Evolutionary conservation across 169 alveolate species (phyloP).

Genomic region (Babesia bigemina): DNA sequence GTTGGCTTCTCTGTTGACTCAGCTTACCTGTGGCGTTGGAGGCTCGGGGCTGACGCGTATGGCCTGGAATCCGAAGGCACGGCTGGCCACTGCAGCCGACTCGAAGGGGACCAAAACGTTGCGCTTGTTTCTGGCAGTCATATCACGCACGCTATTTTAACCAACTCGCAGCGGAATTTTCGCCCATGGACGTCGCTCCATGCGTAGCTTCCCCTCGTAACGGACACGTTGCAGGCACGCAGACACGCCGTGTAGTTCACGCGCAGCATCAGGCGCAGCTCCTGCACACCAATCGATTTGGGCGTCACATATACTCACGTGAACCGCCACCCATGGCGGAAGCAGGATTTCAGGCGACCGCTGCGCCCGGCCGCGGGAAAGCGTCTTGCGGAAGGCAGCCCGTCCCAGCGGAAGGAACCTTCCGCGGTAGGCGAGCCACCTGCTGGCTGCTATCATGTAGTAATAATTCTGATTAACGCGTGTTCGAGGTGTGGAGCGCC

Average conservation of each 20-base stretch:
- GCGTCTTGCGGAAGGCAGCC: slow-evolving; percentile 69
- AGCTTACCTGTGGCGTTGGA: slow-evolving; percentile 58
- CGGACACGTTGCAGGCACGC: slow-evolving; percentile 69
- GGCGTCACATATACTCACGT: slow-evolving; percentile 14
- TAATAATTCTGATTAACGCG: not conserved
- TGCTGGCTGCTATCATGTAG: slow-evolving; percentile 32
- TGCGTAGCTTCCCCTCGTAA: slow-evolving; percentile 59
- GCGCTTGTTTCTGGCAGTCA: slow-evolving; percentile 60
- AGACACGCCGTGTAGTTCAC: slow-evolving; percentile 71
- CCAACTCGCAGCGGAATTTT: slow-evolving; percentile 67
- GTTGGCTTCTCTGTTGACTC: too few relatives aligned
- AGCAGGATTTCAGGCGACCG: slow-evolving; percentile 77
- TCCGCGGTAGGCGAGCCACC: slow-evolving; percentile 68
- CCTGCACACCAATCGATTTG: slow-evolving; percentile 27
- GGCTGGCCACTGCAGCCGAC: slow-evolving; percentile 76
- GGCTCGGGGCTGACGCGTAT: slow-evolving; percentile 77
- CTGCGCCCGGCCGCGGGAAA: slow-evolving; percentile 72
- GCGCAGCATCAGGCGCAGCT: slow-evolving; percentile 74
- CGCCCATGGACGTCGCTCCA: slow-evolving; percentile 80
- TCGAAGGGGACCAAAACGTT: slow-evolving; percentile 76
- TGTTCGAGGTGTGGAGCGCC: not conserved
- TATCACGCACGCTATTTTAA: not conserved
- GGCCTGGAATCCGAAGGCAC: slow-evolving; percentile 72
- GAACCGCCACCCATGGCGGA: slow-evolving; percentile 75
- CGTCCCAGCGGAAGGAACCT: slow-evolving; percentile 75